A percentile compares a stretch with the other conserved stretches of the same genome.
These are phyloP conservation scores for Colletotrichum sp. DNA, from an alignment of 2,329 filamentous ascomycete species.

Conservation along the genomic window DNA sequence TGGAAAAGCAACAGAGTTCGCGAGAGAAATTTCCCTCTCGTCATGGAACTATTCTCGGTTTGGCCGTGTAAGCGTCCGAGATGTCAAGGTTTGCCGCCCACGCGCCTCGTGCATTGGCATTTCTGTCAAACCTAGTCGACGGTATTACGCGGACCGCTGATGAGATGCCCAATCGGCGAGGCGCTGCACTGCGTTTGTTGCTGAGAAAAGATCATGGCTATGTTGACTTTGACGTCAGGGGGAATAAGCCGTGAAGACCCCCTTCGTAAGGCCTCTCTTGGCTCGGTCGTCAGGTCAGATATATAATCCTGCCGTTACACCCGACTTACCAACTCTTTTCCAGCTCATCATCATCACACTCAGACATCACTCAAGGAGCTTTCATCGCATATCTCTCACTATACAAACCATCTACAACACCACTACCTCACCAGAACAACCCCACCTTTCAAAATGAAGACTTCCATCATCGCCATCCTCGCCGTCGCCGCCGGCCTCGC, in stretches of 20 bases:
- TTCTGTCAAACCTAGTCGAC: neutral
- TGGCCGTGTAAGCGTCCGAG: neutral
- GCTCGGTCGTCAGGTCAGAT: neutral
- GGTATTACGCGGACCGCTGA: neutral
- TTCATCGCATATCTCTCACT: neutral
- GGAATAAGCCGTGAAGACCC: neutral
- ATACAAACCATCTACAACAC: neutral
- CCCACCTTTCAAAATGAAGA: neutral
- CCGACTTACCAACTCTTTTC: neutral
- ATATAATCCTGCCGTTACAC: neutral
- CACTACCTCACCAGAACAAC: neutral
- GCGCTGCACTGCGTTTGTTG: neutral
- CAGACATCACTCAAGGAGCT: neutral
- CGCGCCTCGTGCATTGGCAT: neutral
- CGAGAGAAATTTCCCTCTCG: neutral
- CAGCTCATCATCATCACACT: neutral
- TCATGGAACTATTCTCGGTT: neutral
- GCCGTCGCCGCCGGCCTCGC: slow-evolving; percentile 2
- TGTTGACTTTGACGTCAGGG: neutral
- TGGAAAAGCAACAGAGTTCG: neutral
- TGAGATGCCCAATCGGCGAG: neutral
- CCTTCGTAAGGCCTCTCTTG: neutral
- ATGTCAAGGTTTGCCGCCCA: neutral
- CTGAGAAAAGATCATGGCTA: neutral
- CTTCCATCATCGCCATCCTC: neutral